Evolutionary conservation across 371 early-diverging fungal genomes (phyloP), one percentile per base, ranked within the genome.

Genomic region (Gilbertella persicaria): DNA sequence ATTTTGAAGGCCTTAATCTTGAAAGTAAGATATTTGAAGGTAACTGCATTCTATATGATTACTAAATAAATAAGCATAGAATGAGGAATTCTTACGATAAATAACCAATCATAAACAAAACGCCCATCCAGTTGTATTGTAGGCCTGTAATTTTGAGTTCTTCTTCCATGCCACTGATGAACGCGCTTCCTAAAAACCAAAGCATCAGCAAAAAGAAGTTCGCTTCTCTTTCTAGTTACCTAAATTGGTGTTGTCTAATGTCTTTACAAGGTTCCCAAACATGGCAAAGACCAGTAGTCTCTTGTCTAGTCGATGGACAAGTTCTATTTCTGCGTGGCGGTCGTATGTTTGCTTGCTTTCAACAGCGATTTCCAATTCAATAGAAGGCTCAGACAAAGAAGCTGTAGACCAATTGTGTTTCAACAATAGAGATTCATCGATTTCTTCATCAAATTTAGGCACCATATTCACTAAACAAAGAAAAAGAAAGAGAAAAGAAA

Each of bases 1-100:
- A 86, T 19, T 58, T 42, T 0, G 75, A 71, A 4, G 86, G 86
- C 6, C 74, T 70, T 21, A 68, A 54, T 19, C 63, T 62, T n/a
- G 84, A 79, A 14, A 86, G 52, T 1, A 84, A 33, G 41, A 84
- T 62, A 66, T 86, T 86, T 8, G 85, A 82, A 7, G 86, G 86
- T 35, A 84, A 60, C 33, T 85, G 79, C 79, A 78, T 78, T 7
- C 77, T 77, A 50, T 25, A 35, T 2, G 13, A 33, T 2, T 9
- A n/a, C n/a, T n/a, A n/a, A n/a, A n/a, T n/a, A n/a, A n/a, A n/a
- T n/a, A n/a, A n/a, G n/a, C 13, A 16, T 36, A 35, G 28, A 54
- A 20, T 19, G 12, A 19, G 36, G 26, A 30, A 28, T 16, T 29
- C 53, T 68, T 72, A 68, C 77, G 52, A 37, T 23, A 77, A 48